Evolutionary conservation across 768 basidiomycete genomes (phyloP).

Genomic region (Naganishia onofrii): DNA sequence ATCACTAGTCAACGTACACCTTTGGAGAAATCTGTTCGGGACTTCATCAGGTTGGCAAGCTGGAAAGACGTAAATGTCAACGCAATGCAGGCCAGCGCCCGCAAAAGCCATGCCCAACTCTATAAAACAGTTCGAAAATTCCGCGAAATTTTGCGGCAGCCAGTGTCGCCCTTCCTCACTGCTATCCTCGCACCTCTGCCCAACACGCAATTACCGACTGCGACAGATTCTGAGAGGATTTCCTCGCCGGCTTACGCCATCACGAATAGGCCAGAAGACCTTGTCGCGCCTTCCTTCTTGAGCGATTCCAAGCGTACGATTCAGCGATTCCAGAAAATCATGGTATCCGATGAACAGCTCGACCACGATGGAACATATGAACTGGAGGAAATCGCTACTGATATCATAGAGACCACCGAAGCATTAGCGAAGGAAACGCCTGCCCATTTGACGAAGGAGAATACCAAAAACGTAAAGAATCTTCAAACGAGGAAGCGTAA

Average conservation of each 20-base stretch:
- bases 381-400: conserved; percentile 63
- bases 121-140: conserved; percentile 89
- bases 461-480: conserved; percentile 62
- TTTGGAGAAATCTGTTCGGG: conserved; percentile 76
- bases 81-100: conserved; percentile 85
- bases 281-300: background rate
- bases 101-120: conserved; percentile 81
- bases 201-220: too few species aligned
- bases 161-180: conserved; percentile 52
- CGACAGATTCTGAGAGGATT: too few species aligned
- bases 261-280: conserved; percentile 28
- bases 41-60: conserved; percentile 89
- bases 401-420: conserved; percentile 57
- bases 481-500: conserved; percentile 78
- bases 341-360: conserved; percentile 52
- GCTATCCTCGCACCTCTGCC: conserved; percentile 17
- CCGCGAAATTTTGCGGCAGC: conserved; percentile 79
- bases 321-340: conserved; percentile 14
- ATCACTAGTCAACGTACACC: conserved; percentile 60
- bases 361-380: conserved; percentile 1
- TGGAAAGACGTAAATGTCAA: conserved; percentile 98
- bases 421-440: conserved; percentile 52
- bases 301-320: background rate
- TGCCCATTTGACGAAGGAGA: conserved; percentile 56
- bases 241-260: background rate